Conservation (phyloP, 2,329 filamentous ascomycete species). For the Ambrosiella beaveri region DNA sequence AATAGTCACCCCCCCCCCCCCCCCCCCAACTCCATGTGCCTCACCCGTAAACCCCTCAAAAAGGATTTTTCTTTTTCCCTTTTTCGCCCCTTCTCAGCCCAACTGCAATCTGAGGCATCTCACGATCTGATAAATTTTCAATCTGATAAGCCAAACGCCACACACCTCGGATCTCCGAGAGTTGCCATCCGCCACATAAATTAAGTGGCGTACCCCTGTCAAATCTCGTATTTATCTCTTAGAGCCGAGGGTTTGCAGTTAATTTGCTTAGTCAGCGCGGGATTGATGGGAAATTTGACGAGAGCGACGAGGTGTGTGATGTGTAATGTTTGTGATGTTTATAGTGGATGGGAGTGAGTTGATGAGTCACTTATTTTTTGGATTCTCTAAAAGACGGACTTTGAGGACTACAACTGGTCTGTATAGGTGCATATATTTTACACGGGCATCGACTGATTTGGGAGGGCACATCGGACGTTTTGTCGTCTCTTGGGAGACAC, state of each 20-base stretch:
- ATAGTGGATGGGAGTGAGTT: no score
- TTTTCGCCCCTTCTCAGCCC: not conserved
- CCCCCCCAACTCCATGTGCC: not conserved
- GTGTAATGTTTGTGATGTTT: no score
- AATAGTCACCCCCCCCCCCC: not conserved
- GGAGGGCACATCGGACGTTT: no score
- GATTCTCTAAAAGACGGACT: no score
- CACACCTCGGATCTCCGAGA: not conserved
- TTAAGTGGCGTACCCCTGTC: not conserved
- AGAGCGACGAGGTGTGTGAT: no score
- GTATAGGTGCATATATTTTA: no score
- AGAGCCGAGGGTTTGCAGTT: not conserved
- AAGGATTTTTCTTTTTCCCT: not conserved
- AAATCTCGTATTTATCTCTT: not conserved
- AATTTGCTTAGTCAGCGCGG: no score
- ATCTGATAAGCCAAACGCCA: not conserved
- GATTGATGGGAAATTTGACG: no score
- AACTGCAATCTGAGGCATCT: not conserved
- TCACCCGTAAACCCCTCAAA: not conserved
- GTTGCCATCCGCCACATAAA: not conserved
- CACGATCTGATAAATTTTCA: not conserved
- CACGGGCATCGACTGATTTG: no score
- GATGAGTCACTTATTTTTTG: no score
- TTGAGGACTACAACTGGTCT: no score
- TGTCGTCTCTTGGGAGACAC: no score